phyloP scores from a whole-genome alignment of 305 asterid genomes.

The Ajuga reptans region DNA sequence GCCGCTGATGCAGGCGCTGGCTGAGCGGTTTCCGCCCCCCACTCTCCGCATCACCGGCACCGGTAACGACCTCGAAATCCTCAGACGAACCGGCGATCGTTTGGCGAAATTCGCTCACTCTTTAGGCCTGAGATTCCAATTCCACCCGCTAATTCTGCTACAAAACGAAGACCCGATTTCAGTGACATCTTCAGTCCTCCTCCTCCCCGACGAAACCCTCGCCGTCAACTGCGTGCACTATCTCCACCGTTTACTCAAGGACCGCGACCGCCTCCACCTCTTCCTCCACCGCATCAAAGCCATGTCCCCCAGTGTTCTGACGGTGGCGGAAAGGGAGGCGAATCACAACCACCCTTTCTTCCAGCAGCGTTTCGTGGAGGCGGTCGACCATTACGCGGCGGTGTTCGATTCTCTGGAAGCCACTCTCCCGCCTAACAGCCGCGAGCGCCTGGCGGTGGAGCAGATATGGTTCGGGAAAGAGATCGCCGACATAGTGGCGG shows the following conservation, averaged over 20 bases:
- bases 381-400: slow-evolving; percentile 72
- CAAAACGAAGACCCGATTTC: slow-evolving; percentile 40
- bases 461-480: slow-evolving; percentile 85
- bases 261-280: slow-evolving; percentile 53
- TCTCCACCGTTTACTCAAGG: slow-evolving; percentile 56
- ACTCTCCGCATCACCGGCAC: slow-evolving; percentile 79
- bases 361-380: slow-evolving; percentile 66
- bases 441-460: slow-evolving; percentile 70
- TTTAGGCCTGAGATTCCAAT: slow-evolving; percentile 63
- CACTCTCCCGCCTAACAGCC: slow-evolving; percentile 75
- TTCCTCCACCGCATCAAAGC: slow-evolving; percentile 56
- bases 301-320: slow-evolving; percentile 54
- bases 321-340: slow-evolving; percentile 80
- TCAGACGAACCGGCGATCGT: slow-evolving; percentile 77
- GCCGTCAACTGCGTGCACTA: slow-evolving; percentile 75
- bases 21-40: slow-evolving; percentile 63
- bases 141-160: slow-evolving; percentile 51
- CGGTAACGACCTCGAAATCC: slow-evolving; percentile 58
- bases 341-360: slow-evolving; percentile 71
- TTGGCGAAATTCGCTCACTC: slow-evolving; percentile 75
- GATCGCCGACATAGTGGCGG: slow-evolving; percentile 62
- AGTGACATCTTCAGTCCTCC: slow-evolving; percentile 27
- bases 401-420: slow-evolving; percentile 87
- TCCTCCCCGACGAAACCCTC: slow-evolving; percentile 65
- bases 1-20: slow-evolving; percentile 84